These are phyloP conservation scores for Colletotrichum zoysiae DNA, from an alignment of 2,329 filamentous ascomycete species.

Conservation along the genomic window DNA sequence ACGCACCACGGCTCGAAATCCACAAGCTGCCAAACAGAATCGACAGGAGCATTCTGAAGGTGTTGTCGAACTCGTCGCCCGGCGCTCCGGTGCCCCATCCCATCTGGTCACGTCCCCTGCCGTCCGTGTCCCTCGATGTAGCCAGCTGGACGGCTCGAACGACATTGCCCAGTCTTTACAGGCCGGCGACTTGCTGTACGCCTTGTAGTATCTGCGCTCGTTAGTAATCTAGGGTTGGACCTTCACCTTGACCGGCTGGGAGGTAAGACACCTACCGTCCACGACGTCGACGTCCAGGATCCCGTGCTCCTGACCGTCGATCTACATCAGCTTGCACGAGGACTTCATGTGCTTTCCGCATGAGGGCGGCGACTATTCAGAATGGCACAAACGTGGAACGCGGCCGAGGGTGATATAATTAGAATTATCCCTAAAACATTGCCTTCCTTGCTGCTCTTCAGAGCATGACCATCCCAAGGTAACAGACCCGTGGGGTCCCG, in stretches of 20 bases:
- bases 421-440: not conserved
- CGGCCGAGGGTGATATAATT: not conserved
- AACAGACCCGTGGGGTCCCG: not conserved
- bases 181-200: conserved; percentile 18
- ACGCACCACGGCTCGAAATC: not conserved
- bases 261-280: conserved; percentile 37
- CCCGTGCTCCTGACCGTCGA: conserved; percentile 41
- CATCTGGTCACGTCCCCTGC: not conserved
- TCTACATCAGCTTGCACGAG: conserved; percentile 44
- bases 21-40: conserved; percentile 29
- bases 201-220: conserved; percentile 13
- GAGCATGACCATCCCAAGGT: not conserved
- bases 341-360: conserved; percentile 27
- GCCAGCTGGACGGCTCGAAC: conserved; percentile 42
- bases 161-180: conserved; percentile 37
- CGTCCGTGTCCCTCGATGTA: not conserved
- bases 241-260: not conserved
- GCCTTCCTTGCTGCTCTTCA: not conserved
- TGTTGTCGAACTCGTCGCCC: not conserved
- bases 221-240: not conserved
- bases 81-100: conserved; percentile 21
- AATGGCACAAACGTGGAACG: not conserved
- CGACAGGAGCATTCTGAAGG: conserved; percentile 22
- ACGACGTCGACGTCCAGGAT: conserved; percentile 44
- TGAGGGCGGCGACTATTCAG: too few species aligned